Evolutionary conservation across 441 rosid genomes (phyloP).

Genomic region (Populus tomentosa): DNA sequence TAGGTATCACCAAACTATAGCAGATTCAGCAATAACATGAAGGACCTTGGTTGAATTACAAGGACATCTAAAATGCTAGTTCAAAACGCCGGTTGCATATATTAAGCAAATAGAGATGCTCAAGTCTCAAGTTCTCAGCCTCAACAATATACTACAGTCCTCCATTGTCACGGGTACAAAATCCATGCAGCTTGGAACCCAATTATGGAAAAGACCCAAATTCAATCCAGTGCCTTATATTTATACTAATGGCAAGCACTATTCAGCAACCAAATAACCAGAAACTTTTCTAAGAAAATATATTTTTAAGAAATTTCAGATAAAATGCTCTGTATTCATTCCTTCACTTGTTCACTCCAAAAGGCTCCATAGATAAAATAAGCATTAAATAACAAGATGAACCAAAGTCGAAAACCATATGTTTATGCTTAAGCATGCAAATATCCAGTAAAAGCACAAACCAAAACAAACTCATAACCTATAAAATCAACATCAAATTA

Average conservation of each 20-base stretch:
- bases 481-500: neutral
- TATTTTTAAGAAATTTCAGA: neutral
- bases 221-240: neutral
- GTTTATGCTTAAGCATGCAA: neutral
- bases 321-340: neutral
- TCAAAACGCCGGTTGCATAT: neutral
- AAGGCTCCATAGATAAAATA: neutral
- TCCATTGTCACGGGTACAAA: neutral
- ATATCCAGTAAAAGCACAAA: neutral
- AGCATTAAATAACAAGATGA: neutral
- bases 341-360: neutral
- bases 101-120: neutral
- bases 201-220: too few species aligned
- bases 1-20: neutral
- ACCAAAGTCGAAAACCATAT: neutral
- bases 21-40: neutral
- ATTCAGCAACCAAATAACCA: neutral
- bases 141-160: neutral
- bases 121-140: neutral
- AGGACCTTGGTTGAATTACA: neutral
- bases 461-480: neutral
- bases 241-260: neutral
- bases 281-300: neutral
- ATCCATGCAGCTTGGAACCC: neutral
- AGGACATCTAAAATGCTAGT: neutral